Evolutionary conservation across 2,329 filamentous ascomycete genomes (phyloP).

Genomic region (Capronia americana): DNA sequence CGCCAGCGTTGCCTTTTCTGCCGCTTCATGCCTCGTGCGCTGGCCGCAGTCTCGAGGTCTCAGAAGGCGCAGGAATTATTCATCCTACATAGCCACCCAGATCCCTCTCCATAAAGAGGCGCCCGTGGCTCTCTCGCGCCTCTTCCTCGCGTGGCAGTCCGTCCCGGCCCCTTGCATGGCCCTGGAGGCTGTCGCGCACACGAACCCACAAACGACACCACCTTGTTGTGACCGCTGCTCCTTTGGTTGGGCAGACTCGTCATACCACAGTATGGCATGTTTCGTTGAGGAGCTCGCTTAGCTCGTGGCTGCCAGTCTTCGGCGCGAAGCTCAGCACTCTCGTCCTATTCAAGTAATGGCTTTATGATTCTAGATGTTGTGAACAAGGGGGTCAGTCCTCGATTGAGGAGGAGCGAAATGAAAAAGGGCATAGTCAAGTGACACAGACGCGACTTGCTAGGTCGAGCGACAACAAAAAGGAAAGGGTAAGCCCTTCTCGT

Average conservation of each 20-base stretch:
- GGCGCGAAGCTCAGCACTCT: slow-evolving; percentile 11
- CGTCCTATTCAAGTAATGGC: slow-evolving; percentile 19
- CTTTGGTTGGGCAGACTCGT: slow-evolving; percentile 16
- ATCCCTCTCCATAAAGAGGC: slow-evolving; percentile 7
- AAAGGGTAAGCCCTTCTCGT: slow-evolving; percentile 18
- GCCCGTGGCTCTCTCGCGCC: slow-evolving; percentile 1
- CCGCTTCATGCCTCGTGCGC: slow-evolving; percentile 2
- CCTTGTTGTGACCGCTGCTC: slow-evolving; percentile 3
- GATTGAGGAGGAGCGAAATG: slow-evolving; percentile 7
- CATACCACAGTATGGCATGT: not conserved
- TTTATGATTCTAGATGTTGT: slow-evolving; percentile 10
- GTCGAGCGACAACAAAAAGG: not conserved
- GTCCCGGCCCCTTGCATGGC: slow-evolving; percentile 26
- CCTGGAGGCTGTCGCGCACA: slow-evolving; percentile 10
- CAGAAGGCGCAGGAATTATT: not conserved
- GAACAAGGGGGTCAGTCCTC: slow-evolving; percentile 1
- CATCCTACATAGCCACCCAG: slow-evolving; percentile 3
- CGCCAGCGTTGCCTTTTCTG: slow-evolving; percentile 12
- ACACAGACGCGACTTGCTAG: slow-evolving; percentile 3
- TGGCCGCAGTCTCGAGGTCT: slow-evolving; percentile 7
- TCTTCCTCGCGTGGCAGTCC: not conserved
- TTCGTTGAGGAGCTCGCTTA: slow-evolving; percentile 10
- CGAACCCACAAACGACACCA: slow-evolving; percentile 15
- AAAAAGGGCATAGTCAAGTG: slow-evolving; percentile 11
- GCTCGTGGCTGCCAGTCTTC: not conserved